Base-by-base conservation (phyloP, 495 filamentous ascomycete species). In the Neurospora discreta region DNA sequence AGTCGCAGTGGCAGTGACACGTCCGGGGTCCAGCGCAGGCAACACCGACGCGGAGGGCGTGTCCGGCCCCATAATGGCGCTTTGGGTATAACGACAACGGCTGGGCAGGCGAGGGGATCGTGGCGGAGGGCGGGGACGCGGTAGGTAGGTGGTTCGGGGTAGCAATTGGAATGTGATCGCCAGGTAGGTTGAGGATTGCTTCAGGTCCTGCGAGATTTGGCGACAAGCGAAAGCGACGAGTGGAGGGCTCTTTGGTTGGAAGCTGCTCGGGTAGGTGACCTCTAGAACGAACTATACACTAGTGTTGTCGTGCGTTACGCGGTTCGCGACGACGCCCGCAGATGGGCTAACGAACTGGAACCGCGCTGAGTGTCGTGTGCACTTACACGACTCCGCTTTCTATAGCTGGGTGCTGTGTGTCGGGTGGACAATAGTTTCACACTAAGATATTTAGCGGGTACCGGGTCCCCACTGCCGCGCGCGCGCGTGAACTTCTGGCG, bases 291-390 rank as follows among this genome's bases (percentile, higher is more conserved):
- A n/a, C n/a, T 46, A 26, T 26, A 58, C 33, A n/a, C 33, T 20
- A 46, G 23, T 60, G 52, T 68, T 71, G 52, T 33, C 41, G 39
- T 52, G 70, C 67, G 52, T 77, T 78, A 79, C 77, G 79, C 78
- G 78, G 76, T 78, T 75, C 77, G 79, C 79, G 78, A 77, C 78
- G 73, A 75, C 75, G 75, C 74, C 69, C 52, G 52, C 52, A 60
- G 52, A 74, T 78, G 75, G 73, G 73, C 71, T 76, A 75, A 74
- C 74, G 58, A 68, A 40, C 42, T 42, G 44, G 46, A 69, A 43
- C 71, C 68, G 39, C 70, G 71, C 60, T 73, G 74, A n/a, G n/a
- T n/a, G n/a, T n/a, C n/a, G n/a, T 44, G 52, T 70, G 72, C 73
- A 75, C 75, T 65, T 73, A 73, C 76, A 43, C 67, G 70, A 72